phyloP scores from a whole-genome alignment of 148 eudicot genomes.

The Cornus controversa region DNA sequence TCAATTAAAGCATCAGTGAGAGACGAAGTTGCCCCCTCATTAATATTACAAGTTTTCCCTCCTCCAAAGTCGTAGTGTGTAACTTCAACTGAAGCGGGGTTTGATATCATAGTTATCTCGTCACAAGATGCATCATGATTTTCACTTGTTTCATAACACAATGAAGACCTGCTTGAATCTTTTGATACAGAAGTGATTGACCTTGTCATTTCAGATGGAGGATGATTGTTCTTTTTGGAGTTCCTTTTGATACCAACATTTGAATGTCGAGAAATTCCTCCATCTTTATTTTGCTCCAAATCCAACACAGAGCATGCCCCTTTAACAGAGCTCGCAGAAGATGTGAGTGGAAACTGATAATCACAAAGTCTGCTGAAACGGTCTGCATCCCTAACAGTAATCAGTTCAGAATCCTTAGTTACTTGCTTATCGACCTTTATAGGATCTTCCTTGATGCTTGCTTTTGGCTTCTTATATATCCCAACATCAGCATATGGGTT shows the following conservation, averaged over 20 bases:
- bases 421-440: slow-evolving; percentile 21
- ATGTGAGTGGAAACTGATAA: slow-evolving; percentile 6
- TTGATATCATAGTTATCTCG: slow-evolving; percentile 1
- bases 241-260: neutral
- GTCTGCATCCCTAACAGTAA: slow-evolving; percentile 15
- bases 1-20: slow-evolving; percentile 1
- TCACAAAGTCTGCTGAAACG: slow-evolving; percentile 8
- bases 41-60: neutral
- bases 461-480: slow-evolving; percentile 27
- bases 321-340: slow-evolving; percentile 4
- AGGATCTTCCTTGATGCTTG: slow-evolving; percentile 25
- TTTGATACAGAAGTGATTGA: slow-evolving; percentile 10
- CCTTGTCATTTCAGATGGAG: slow-evolving; percentile 17
- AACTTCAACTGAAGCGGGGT: slow-evolving; percentile 8
- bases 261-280: neutral
- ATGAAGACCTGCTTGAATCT: slow-evolving; percentile 9
- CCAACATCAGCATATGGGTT: slow-evolving; percentile 34
- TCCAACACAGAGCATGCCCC: neutral
- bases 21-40: neutral
- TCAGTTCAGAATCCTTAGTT: slow-evolving; percentile 20
- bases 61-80: slow-evolving; percentile 8
- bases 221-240: slow-evolving; percentile 17
- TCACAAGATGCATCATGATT: slow-evolving; percentile 15
- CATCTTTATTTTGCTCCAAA: too few species aligned
- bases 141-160: slow-evolving; percentile 6